Percentiles rank a stretch among this genome's conserved stretches.
Evolutionary conservation across 1,284 basidiomycete genomes (phyloP).

Genomic region (Sphaerobolus stellatus): DNA sequence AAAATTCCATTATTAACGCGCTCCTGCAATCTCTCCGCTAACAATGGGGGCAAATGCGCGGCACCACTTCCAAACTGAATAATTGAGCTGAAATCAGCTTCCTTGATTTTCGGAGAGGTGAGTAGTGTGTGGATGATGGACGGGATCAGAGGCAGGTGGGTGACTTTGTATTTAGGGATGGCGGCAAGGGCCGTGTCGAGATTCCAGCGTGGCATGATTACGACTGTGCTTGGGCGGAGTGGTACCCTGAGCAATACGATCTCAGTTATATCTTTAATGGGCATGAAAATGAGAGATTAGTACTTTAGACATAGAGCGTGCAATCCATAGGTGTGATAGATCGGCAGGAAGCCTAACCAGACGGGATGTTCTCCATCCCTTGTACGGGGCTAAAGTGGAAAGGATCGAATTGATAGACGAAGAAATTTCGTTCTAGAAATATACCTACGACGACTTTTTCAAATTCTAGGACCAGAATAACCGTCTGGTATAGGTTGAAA

Average conservation of each 20-base stretch:
- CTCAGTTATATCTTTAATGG: slow-evolving; percentile 12
- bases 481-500: slow-evolving; percentile 2
- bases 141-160: slow-evolving; percentile 14
- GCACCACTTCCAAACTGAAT: slow-evolving; percentile 10
- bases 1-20: slow-evolving; percentile 21
- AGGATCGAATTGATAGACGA: neutral
- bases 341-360: slow-evolving; percentile 13
- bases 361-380: slow-evolving; percentile 33
- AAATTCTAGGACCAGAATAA: neutral
- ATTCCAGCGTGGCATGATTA: slow-evolving; percentile 18
- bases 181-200: slow-evolving; percentile 10
- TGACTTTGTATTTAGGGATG: slow-evolving; percentile 14
- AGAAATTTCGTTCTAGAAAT: slow-evolving; percentile 15
- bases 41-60: slow-evolving; percentile 15
- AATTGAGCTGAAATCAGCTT: slow-evolving; percentile 15
- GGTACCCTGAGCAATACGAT: neutral
- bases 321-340: slow-evolving; percentile 18
- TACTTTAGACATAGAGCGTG: slow-evolving; percentile 4
- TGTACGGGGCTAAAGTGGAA: slow-evolving; percentile 18
- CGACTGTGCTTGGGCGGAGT: neutral
- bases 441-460: slow-evolving; percentile 30
- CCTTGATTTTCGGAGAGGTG: slow-evolving; percentile 10
- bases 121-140: slow-evolving; percentile 17
- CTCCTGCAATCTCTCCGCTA: slow-evolving; percentile 3
- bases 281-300: neutral